phyloP scores from a whole-genome alignment of 2,329 filamentous ascomycete species.

The Colletotrichum australisinense region DNA sequence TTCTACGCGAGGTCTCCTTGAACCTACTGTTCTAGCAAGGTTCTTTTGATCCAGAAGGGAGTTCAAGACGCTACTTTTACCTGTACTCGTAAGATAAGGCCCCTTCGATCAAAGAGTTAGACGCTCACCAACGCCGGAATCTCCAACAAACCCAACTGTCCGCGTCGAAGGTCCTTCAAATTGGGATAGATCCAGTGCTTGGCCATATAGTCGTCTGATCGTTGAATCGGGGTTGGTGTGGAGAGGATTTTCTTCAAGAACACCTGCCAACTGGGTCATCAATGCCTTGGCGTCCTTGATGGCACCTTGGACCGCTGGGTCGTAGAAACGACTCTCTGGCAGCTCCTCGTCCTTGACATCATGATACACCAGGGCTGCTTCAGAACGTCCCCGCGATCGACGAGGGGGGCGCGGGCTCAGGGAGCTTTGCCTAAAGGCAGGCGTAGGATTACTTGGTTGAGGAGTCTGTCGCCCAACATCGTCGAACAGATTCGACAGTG shows the following conservation, averaged over 20 bases:
- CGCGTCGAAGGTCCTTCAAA: slow-evolving; percentile 53
- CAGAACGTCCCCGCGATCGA: slow-evolving; percentile 6
- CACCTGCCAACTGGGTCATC: slow-evolving; percentile 43
- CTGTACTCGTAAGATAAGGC: slow-evolving; percentile 36
- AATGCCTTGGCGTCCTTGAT: slow-evolving; percentile 47
- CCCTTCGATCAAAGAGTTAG: too few species aligned
- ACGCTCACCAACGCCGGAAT: slow-evolving; percentile 56
- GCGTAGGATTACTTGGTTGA: too few species aligned
- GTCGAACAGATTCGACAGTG: too few species aligned
- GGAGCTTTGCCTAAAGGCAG: too few species aligned
- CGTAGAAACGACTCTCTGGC: slow-evolving; percentile 49
- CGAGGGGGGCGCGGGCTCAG: background rate
- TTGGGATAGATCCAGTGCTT: slow-evolving; percentile 45
- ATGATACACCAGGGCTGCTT: background rate
- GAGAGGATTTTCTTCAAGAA: slow-evolving; percentile 48
- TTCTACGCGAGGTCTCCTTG: background rate
- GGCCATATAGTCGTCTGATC: slow-evolving; percentile 47
- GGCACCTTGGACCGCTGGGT: slow-evolving; percentile 47
- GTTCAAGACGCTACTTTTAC: slow-evolving; percentile 62
- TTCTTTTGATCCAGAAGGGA: slow-evolving; percentile 54
- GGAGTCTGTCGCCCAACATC: too few species aligned
- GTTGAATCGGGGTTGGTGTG: slow-evolving; percentile 51
- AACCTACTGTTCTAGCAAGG: slow-evolving; percentile 56
- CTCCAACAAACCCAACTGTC: slow-evolving; percentile 59
- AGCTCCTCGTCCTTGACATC: slow-evolving; percentile 46